Base-by-base conservation (phyloP, 2,329 filamentous ascomycete genomes). In the Ceratocystis harringtonii region DNA sequence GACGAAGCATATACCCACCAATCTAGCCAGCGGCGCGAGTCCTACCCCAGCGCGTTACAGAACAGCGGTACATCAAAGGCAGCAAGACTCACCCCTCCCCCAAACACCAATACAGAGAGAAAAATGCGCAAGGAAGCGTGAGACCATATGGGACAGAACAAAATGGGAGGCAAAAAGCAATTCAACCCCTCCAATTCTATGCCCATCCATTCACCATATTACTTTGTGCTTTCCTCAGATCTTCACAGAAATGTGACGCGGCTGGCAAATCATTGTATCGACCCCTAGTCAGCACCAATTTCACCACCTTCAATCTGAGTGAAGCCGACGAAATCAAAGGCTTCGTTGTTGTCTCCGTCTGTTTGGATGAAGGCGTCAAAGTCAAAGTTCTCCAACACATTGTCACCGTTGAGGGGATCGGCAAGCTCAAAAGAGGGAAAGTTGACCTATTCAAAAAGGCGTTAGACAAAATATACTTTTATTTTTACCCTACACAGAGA, bases 331-430 rank as follows among this genome's bases (percentile, higher is more conserved):
- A 86, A 86, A 73, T 82, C 81, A 68, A 86, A 86, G 55, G 75
- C 73, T 52, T 76, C 76, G 50, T 78, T 79, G 43, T 74, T 76
- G 60, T 80, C 80, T n/a, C 36, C 61, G 68, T 78, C 76, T 67
- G 80, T 78, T 68, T 87, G 83, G 6, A 87, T 75, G 76, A 87
- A 87, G 1, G 84, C 85, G 72, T 87, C 84, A 69, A 87, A 78
- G 68, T 87, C 84, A 70, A 87, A 87, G 69, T 85, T 84, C 70
- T 83, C 83, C 61, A 87, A 76, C 44, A 86, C 84, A 71, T 86
- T 80, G 64, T 74, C 75, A 5, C 78, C 78, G 68, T 77, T 76
- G 30, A 80, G 72, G 1, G 82, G 80, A 68, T 84, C 82, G 65
- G 79, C 77, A 71, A 84, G 81, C 65, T 81, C 81, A 74, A 86